phyloP scores from a whole-genome alignment of 805 yeast genomes.

The Candida incommunis region DNA sequence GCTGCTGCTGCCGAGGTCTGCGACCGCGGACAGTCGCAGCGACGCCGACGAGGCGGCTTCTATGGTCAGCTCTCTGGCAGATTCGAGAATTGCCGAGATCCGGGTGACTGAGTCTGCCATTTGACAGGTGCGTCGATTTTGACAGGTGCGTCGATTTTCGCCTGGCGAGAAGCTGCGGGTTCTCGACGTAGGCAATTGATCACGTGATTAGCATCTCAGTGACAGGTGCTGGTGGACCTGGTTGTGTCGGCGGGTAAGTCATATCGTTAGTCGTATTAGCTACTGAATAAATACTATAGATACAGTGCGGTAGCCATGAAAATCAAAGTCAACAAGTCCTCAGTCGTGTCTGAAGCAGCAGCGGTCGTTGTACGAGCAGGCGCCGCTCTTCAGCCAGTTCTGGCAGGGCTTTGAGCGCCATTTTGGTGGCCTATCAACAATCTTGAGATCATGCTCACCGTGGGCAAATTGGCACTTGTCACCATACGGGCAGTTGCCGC shows the following conservation, averaged over 20 bases:
- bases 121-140: not conserved
- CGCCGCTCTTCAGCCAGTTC: slow-evolving; percentile 71
- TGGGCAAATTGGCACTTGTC: slow-evolving; percentile 91
- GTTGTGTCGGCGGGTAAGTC: too few relatives aligned
- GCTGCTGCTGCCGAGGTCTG: slow-evolving; percentile 27
- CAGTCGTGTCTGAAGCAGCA: slow-evolving; percentile 73
- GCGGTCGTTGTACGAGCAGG: slow-evolving; percentile 78
- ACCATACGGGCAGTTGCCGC: slow-evolving; percentile 74
- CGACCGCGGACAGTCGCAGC: slow-evolving; percentile 26
- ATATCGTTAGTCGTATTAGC: not conserved
- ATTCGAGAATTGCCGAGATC: slow-evolving; percentile 59
- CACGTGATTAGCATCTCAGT: too few relatives aligned
- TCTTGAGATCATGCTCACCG: slow-evolving; percentile 63
- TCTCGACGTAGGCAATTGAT: too few relatives aligned
- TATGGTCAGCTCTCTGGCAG: slow-evolving; percentile 64
- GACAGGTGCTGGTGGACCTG: too few relatives aligned
- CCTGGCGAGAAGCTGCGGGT: too few relatives aligned
- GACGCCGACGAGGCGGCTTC: slow-evolving; percentile 78
- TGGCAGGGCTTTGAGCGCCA: slow-evolving; percentile 88
- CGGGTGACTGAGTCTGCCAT: slow-evolving; percentile 48
- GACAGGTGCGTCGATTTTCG: not conserved
- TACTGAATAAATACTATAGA: slow-evolving; percentile 2
- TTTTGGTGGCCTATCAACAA: slow-evolving; percentile 59
- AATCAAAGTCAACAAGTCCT: not conserved
- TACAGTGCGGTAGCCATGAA: slow-evolving; percentile 1